Base-by-base conservation (phyloP, 179 eudicot genomes). In the Amaranthus tricolor region DNA sequence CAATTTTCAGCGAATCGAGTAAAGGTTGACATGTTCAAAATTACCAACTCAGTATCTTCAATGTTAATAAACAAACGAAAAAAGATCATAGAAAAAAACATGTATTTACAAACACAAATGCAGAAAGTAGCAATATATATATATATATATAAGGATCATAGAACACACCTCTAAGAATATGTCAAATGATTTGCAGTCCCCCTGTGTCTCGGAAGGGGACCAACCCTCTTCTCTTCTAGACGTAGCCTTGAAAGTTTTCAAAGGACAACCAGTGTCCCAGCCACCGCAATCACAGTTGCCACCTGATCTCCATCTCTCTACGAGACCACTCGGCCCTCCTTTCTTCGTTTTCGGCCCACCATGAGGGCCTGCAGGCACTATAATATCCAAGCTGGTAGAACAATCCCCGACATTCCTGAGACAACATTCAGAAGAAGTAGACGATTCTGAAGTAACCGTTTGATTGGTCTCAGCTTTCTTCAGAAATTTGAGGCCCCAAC, bases 401-500 rank as follows among this genome's bases (percentile, higher is more conserved):
- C 81, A 82, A 68, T 82, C 79, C 19, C 78, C 78, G 7, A 6
- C 70, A 43, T 73, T 81, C 67, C 78, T 55, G 4, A 3, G 70
- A 70, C 82, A 71, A 63, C 80, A 52, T 71, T 83, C 81, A 49
- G 85, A 72, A 70, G 76, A 49, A 13, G 51, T 68, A 2, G 76
- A 70, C 20, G 78, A 69, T 62, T 72, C 76, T 13, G 9, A 15
- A 52, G 81, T 63, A 60, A 2, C 62, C 6, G 68, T 58, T 62
- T 72, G 77, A 69, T 73, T 73, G 15, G 55, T 75, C 68, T 71
- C 81, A 6, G 75, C 62, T 78, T 85, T 88, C 80, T 91, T 85
- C 51, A 95, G 95, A 85, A 95, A 95, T 19, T 91, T 89, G 66
- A 95, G 78, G 21, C 99, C 99, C 99, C 98, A 93, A 8, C 99